These are phyloP conservation scores for Uronychia setigera DNA, from an alignment of 73 alveolate species.

Conservation along the genomic window DNA sequence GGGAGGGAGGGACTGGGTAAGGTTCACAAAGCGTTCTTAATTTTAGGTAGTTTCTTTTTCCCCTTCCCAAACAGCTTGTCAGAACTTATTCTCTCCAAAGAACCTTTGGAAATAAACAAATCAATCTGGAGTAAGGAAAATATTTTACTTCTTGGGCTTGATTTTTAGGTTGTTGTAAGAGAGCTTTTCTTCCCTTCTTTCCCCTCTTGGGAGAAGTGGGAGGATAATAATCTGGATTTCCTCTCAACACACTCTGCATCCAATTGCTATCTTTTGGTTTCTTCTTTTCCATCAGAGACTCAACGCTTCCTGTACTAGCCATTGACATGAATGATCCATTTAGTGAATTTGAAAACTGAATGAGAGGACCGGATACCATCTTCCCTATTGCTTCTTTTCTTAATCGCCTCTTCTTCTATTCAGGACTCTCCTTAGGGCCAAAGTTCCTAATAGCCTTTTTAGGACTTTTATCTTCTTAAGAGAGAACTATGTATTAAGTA, in stretches of 20 bases:
- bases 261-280: not conserved
- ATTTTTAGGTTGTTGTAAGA: too few relatives aligned
- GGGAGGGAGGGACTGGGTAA: not conserved
- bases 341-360: not conserved
- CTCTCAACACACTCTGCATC: not conserved
- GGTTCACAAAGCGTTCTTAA: not conserved
- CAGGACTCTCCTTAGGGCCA: constrained; percentile 1
- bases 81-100: not conserved
- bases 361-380: not conserved
- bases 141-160: not conserved
- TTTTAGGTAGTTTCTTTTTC: not conserved
- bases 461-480: not conserved
- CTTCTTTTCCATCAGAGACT: not conserved
- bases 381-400: not conserved
- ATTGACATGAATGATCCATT: too few relatives aligned
- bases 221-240: not conserved
- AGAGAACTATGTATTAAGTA: too few relatives aligned
- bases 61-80: not conserved
- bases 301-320: not conserved
- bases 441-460: not conserved
- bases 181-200: not conserved
- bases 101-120: not conserved
- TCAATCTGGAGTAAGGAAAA: not conserved
- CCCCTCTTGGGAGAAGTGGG: not conserved
- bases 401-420: not conserved